Conservation (phyloP, 805 yeast species). For the Cyberlindnera euphorbiiphila region DNA sequence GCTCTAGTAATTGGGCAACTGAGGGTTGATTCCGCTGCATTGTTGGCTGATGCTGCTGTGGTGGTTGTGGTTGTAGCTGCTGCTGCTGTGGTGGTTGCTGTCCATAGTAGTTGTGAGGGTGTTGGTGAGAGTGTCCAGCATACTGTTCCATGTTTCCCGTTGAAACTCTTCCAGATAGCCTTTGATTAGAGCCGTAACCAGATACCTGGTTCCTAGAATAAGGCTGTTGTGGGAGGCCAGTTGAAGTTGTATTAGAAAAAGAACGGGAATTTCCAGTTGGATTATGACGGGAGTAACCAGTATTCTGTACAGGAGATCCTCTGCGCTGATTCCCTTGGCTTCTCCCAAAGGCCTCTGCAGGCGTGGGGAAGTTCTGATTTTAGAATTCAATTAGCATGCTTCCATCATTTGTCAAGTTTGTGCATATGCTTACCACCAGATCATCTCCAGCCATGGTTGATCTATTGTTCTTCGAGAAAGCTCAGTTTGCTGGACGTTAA, state of each 20-base stretch:
- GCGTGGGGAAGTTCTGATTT: conserved; percentile 29
- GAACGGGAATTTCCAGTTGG: not conserved
- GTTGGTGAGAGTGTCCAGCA: no score
- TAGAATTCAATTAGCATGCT: conserved; percentile 4
- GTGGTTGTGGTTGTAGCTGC: conserved; percentile 12
- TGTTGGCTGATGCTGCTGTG: conserved; percentile 7
- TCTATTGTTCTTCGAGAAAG: no score
- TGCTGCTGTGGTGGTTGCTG: conserved; percentile 1
- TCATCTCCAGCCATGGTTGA: conserved; percentile 28
- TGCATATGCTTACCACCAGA: conserved; percentile 18
- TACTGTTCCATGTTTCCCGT: no score
- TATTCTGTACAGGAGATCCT: conserved; percentile 7
- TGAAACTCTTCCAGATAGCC: no score
- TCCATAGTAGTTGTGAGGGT: not conserved
- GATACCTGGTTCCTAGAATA: no score
- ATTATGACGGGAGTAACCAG: conserved; percentile 2
- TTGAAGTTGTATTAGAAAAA: conserved; percentile 1
- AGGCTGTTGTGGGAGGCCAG: conserved; percentile 2
- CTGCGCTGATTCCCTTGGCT: conserved; percentile 13
- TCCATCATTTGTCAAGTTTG: not conserved
- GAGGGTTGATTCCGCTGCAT: conserved; percentile 14
- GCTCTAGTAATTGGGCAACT: conserved; percentile 33
- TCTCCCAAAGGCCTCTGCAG: conserved; percentile 29
- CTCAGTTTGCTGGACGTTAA: no score
- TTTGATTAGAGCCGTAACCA: no score